These are phyloP conservation scores for Immersiella caudata DNA, from an alignment of 495 filamentous ascomycete genomes.

Conservation along the genomic window DNA sequence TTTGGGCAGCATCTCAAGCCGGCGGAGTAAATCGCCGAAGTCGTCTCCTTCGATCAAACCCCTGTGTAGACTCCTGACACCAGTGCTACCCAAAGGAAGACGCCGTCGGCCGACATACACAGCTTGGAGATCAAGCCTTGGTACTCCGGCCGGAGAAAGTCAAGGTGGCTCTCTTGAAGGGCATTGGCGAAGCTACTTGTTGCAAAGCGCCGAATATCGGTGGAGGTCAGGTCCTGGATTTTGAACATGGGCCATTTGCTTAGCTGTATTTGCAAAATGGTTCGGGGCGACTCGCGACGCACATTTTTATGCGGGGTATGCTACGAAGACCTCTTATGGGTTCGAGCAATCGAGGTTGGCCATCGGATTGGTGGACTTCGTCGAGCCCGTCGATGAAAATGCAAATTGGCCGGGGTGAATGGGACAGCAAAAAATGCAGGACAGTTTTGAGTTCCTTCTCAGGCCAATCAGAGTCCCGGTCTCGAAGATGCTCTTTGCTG, in stretches of 20 bases:
- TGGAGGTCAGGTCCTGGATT: constrained; percentile 14
- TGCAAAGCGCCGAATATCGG: constrained; percentile 17
- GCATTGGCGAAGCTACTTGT: background rate
- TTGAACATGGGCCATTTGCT: constrained; percentile 13
- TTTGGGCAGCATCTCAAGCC: background rate
- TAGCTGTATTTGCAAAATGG: constrained; percentile 1
- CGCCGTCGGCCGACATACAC: constrained; percentile 16
- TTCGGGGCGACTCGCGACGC: constrained; percentile 21
- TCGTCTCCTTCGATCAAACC: constrained; percentile 13
- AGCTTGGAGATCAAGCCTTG: background rate
- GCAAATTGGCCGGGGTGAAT: constrained; percentile 1
- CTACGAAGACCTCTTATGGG: background rate
- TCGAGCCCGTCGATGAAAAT: constrained; percentile 16
- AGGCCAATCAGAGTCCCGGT: background rate
- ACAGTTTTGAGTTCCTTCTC: background rate
- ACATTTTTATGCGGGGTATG: background rate
- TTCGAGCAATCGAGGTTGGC: constrained; percentile 1
- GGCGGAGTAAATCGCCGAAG: background rate
- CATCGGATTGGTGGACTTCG: constrained; percentile 3
- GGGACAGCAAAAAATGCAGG: background rate
- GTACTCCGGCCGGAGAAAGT: background rate
- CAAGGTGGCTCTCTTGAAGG: background rate
- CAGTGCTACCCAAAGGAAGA: constrained; percentile 20
- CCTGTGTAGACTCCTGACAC: constrained; percentile 2
- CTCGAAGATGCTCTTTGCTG: background rate